Base-by-base conservation (phyloP, 352 stramenopile species). In the Globisporangium splendens region DNA sequence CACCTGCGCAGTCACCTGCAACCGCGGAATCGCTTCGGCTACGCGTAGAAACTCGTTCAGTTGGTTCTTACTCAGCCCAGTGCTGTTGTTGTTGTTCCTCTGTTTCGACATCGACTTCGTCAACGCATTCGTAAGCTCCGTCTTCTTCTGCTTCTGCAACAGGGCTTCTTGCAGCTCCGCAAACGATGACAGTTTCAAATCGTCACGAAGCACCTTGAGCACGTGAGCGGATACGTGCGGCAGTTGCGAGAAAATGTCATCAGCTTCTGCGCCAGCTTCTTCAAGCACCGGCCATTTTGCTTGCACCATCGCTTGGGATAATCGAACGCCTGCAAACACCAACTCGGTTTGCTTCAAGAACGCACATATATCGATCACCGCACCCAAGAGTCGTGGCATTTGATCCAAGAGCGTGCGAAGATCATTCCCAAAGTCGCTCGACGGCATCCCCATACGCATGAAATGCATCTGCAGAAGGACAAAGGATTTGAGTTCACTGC, bases 341-440 rank as follows among this genome's bases (percentile, higher is more conserved):
- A 92, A 60, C 18, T 70, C 61, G 7, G 69, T 50, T 35, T 85
- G 69, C 56, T 88, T 73, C n/a, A 86, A 43, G 31, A 74, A 28
- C 3, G 83, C 88, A 8, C 82, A 86, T 24, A 98, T 82, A 50
- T 98, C 91, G 42, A 98, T 88, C 24, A 91, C 73, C 2, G 97
- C 96, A 46, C 96, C 96, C 6, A 99, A 69, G 31, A 99, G 65
- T 39, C 97, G 92, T 21, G 95, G 86, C 17, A 98, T 59, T 57
- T 99, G 96, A 58, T 99, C 97, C 44, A 99, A 69, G 28, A 99
- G 80, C 53, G 82, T 92, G 18, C 91, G 93, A 21, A 98, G 91
- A 66, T 99, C 98, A 59, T 98, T 99, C 18, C 89, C 81, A 67
- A 99, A 99, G 70, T 99, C 97, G 56, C 86, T 98, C 21, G 99